These are phyloP conservation scores for Elaeagnus macrophylla DNA, from an alignment of 306 rosid species.

Conservation along the genomic window DNA sequence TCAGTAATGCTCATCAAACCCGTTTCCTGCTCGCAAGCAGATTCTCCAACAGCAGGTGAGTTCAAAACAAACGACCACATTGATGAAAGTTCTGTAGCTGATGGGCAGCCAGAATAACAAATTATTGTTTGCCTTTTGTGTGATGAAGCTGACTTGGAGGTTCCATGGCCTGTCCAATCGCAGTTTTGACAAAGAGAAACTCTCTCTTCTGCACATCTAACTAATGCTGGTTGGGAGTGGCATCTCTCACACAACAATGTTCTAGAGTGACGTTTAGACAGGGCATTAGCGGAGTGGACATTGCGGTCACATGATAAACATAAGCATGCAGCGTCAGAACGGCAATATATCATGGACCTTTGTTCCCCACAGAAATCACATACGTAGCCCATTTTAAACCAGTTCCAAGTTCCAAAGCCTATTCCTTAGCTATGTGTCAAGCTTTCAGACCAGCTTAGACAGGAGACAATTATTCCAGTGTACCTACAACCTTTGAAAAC, in stretches of 20 bases:
- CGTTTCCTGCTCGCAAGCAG: conserved; percentile 77
- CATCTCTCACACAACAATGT: conserved; percentile 84
- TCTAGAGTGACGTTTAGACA: conserved; percentile 84
- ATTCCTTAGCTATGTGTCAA: conserved; percentile 10
- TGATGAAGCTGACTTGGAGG: conserved; percentile 46
- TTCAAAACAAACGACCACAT: conserved; percentile 77
- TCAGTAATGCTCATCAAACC: conserved; percentile 85
- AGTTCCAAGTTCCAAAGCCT: conserved; percentile 20
- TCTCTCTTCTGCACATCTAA: conserved; percentile 74
- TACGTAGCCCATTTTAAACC: conserved; percentile 61
- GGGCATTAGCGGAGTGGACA: conserved; percentile 93
- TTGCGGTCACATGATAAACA: conserved; percentile 90
- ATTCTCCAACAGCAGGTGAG: conserved; percentile 48
- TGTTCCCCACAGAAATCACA: conserved; percentile 91
- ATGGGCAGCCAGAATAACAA: conserved; percentile 88
- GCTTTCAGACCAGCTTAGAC: conserved; percentile 15
- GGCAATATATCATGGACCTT: conserved; percentile 88
- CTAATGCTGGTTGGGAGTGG: conserved; percentile 65
- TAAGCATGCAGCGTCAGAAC: conserved; percentile 83
- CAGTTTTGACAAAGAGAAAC: conserved; percentile 90
- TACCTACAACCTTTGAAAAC: conserved; percentile 22
- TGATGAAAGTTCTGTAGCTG: conserved; percentile 79
- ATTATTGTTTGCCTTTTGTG: conserved; percentile 73
- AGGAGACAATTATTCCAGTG: conserved; percentile 10
- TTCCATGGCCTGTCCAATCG: conserved; percentile 73